Evolutionary conservation across 225 moss, liverwort and hornwort species (phyloP).

Genomic region (Antitrichia curtipendula): DNA sequence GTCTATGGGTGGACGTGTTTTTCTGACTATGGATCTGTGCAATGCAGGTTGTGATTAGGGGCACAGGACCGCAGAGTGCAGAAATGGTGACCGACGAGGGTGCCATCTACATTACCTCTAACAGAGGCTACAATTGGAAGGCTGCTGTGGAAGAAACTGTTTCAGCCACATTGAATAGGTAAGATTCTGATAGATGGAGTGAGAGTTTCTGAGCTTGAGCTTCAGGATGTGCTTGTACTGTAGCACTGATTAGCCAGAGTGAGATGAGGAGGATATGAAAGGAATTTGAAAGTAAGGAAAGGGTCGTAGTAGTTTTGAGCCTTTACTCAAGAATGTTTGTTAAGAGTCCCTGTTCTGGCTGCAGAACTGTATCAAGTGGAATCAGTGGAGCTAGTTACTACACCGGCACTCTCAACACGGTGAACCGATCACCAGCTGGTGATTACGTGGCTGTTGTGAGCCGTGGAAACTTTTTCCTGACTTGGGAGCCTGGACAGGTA

Average conservation of each 20-base stretch:
- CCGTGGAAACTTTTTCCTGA: conserved; percentile 91
- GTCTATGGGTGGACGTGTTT: neutral
- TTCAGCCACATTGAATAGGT: conserved; percentile 88
- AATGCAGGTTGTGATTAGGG: conserved; percentile 59
- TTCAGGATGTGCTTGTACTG: neutral
- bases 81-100: conserved; percentile 98
- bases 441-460: conserved; percentile 94
- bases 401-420: conserved; percentile 86
- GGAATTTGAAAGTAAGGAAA: neutral
- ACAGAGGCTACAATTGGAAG: conserved; percentile 87
- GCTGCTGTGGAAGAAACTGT: conserved; percentile 97
- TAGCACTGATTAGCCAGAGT: neutral
- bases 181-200: neutral
- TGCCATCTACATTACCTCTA: conserved; percentile 77
- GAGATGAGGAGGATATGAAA: neutral
- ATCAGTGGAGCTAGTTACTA: conserved; percentile 98
- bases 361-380: conserved; percentile 80
- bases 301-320: neutral
- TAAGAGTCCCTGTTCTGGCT: neutral
- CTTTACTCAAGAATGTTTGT: neutral
- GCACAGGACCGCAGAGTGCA: conserved; percentile 44
- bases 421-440: conserved; percentile 64
- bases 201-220: neutral
- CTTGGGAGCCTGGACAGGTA: conserved; percentile 97
- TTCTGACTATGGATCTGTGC: neutral